These are phyloP conservation scores for Talaromyces ruber DNA, from an alignment of 495 filamentous ascomycete genomes.

Conservation along the genomic window DNA sequence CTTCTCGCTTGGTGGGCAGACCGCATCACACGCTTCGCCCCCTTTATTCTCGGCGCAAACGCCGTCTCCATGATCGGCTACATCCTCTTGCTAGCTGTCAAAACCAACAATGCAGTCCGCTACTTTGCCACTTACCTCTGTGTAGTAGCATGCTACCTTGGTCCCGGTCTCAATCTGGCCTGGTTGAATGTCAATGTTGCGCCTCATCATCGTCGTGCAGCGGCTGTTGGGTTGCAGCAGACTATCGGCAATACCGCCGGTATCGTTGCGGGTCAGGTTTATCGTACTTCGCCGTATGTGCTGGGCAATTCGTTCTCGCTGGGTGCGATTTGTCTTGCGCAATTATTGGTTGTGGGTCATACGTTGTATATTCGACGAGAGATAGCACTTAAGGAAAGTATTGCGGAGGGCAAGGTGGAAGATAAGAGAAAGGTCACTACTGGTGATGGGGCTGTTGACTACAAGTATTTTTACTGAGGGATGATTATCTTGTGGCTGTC, in stretches of 20 bases:
- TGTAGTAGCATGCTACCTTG: constrained; percentile 40
- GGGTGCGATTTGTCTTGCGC: constrained; percentile 30
- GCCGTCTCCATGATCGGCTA: constrained; percentile 44
- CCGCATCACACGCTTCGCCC: constrained; percentile 27
- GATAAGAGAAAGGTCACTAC: constrained; percentile 35
- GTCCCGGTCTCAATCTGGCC: constrained; percentile 42
- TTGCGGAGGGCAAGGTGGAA: constrained; percentile 27
- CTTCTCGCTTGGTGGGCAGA: constrained; percentile 32
- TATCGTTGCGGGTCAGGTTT: constrained; percentile 45
- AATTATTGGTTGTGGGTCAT: constrained; percentile 24
- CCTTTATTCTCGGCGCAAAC: constrained; percentile 33
- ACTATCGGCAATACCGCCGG: constrained; percentile 52
- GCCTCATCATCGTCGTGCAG: constrained; percentile 47
- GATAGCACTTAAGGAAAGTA: constrained; percentile 33
- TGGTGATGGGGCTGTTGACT: constrained; percentile 40
- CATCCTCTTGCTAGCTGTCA: constrained; percentile 35
- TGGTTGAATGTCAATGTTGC: constrained; percentile 52
- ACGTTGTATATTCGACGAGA: constrained; percentile 32
- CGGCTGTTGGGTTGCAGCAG: constrained; percentile 47
- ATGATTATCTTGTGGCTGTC: not conserved
- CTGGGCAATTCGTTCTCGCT: constrained; percentile 41
- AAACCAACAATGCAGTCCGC: constrained; percentile 28
- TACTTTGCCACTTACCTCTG: constrained; percentile 51
- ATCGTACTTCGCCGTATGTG: constrained; percentile 40
- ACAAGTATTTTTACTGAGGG: constrained; percentile 37